These are phyloP conservation scores for Ramaria rubella DNA, from an alignment of 768 basidiomycete species.

Conservation along the genomic window DNA sequence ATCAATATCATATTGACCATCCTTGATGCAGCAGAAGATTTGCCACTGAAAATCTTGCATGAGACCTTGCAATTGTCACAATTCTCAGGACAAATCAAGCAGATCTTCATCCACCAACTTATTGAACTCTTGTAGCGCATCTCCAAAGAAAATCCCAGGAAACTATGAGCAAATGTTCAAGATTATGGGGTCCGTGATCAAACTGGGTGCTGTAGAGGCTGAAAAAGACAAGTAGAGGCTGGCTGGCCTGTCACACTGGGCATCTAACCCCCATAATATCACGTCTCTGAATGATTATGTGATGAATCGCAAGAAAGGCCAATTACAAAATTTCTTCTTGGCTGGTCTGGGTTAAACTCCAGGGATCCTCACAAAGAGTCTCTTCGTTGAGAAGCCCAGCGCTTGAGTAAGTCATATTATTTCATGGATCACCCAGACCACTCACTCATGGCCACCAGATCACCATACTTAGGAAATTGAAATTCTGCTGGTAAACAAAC, in stretches of 20 bases:
- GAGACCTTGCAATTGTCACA: conserved; percentile 85
- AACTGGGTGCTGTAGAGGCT: conserved; percentile 87
- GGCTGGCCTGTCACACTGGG: conserved; percentile 59
- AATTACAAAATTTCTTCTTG: conserved; percentile 93
- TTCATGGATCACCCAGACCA: neutral
- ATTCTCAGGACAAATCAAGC: conserved; percentile 81
- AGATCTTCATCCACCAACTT: conserved; percentile 75
- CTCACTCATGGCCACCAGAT: no score
- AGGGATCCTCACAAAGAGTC: conserved; percentile 72
- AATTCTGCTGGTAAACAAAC: conserved; percentile 80
- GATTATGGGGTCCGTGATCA: conserved; percentile 72
- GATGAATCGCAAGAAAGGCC: conserved; percentile 81
- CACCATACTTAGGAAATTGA: conserved; percentile 68
- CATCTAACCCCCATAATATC: conserved; percentile 67
- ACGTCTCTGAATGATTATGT: conserved; percentile 82
- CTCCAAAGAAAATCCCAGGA: conserved; percentile 49
- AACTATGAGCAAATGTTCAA: conserved; percentile 66
- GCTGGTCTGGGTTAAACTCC: conserved; percentile 80
- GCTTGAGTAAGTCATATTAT: conserved; percentile 43
- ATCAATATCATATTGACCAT: neutral
- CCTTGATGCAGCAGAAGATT: conserved; percentile 69
- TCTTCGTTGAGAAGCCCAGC: conserved; percentile 92
- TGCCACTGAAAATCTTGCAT: conserved; percentile 93
- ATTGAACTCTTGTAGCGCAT: conserved; percentile 61
- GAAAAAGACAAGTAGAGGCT: conserved; percentile 70